Evolutionary conservation across 306 rosid genomes (phyloP), one percentile per base, ranked within the genome.

Genomic region (Canavalia gladiata): DNA sequence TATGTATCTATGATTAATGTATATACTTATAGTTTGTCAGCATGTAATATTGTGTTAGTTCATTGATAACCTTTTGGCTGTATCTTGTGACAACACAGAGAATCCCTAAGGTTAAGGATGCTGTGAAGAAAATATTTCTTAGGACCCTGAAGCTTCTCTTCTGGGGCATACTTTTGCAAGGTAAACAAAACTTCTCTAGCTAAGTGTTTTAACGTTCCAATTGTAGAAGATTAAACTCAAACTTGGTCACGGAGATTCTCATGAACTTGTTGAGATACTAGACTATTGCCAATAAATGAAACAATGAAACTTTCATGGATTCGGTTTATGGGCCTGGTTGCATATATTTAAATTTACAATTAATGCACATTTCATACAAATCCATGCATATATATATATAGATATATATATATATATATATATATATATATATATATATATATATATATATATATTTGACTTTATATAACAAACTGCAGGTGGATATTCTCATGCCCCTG

Each of bases 111-210:
- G 68, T 85, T 33, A 76, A 73, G 31, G 47, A 33, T 60, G 91
- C 87, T 1, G 82, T 79, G 4, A 87, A 67, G 85, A 90, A 79
- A 88, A 92, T 92, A 43, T 42, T 68, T 12, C 0, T 86, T 0
- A 87, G 97, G 52, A 92, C 94, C 46, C 6, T 92, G 77, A 92
- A 92, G 84, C 92, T 92, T 69, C 81, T 88, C 31, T 88, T 92
- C 63, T 92, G 97, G 94, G 97, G 97, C 28, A 82, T 92, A 55
- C 72, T 92, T 69, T 72, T 92, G 92, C 97, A 92, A 85, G 97
- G 97, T 87, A 72, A 2, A 10, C 60, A 30, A 28, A 71, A 80
- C 18, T 18, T 28, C 11, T 4, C 78, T 39, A 39, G 3, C 31
- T 49, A 51, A 37, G n/a, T 57, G n/a, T 18, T 28, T 47, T 49